Evolutionary conservation across 73 alveolate species (phyloP).

Genomic region (Paramecium octaurelia): DNA sequence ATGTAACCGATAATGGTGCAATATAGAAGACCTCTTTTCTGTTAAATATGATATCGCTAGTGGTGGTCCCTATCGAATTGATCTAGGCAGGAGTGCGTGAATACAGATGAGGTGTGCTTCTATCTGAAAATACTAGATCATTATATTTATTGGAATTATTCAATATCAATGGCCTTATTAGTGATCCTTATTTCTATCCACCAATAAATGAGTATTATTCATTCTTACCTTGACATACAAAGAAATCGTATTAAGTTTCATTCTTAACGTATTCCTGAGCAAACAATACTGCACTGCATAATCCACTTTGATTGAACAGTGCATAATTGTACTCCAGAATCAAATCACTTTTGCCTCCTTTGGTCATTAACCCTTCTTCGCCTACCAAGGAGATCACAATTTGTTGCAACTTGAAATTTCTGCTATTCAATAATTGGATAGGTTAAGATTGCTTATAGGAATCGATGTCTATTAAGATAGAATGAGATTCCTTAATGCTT

Average conservation of each 20-base stretch:
- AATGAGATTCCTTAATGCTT: neutral
- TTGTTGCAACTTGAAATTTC: neutral
- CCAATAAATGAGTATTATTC: neutral
- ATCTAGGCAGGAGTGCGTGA: neutral
- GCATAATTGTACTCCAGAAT: neutral
- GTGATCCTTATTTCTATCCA: neutral
- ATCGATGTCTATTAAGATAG: neutral
- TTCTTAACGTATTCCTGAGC: neutral
- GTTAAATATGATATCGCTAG: neutral
- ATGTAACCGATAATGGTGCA: neutral
- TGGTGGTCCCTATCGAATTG: neutral
- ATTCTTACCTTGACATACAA: neutral
- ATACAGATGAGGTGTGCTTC: neutral
- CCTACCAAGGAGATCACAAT: neutral
- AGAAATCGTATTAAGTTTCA: neutral
- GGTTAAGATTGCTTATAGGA: neutral
- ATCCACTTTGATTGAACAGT: neutral
- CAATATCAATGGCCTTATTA: neutral
- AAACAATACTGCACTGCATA: neutral
- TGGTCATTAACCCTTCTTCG: neutral
- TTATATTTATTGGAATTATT: neutral
- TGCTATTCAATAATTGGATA: neutral
- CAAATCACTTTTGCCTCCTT: neutral
- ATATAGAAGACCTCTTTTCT: neutral
- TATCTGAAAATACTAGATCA: neutral